Evolutionary conservation across 148 eudicot genomes (phyloP), one percentile per base, ranked within the genome.

Genomic region (Dianthus caryophyllus): DNA sequence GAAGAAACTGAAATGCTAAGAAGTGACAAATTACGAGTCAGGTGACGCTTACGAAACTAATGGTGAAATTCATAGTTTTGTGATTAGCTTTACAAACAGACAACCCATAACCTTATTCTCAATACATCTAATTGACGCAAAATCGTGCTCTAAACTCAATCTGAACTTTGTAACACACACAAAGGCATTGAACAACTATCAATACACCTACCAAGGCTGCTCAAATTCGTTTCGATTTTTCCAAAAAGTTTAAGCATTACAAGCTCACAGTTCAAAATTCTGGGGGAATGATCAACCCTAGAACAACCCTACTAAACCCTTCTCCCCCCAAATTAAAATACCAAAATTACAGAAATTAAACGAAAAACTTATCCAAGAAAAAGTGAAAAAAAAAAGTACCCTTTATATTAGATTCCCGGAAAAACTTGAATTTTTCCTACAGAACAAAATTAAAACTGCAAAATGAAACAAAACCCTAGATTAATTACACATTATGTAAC

Each of bases 401-500:
- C 46, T 11, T 9, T 30, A 6, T 21, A 20, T 44, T 29, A 41
- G 64, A 68, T 25, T 56, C 49, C 49, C n/a, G 12, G 29, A 21
- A 39, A 27, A 48, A 30, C 25, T 53, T 6, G 9, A 39, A 2
- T n/a, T n/a, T 44, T 20, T 20, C 21, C 39, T 16, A 68, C 9
- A 58, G 9, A 26, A 27, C 18, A 57, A 56, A 57, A 43, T 11
- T 58, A 21, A 20, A 5, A 36, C 61, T 67, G 71, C 49, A 55
- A 33, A 33, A 31, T 27, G 54, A 64, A 21, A 24, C 64, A 38
- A 39, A 38, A 61, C 22, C 1, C 1, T 36, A 22, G 15, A 61
- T 10, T 17, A 61, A 18, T 31, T 38, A 20, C 47, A 39, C 65
- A 61, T 4, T 36, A 61, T 17, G 20, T 3, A 1, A 18, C 18